phyloP scores from a whole-genome alignment of 2,329 filamentous ascomycete species.

The Colletotrichum sp. region DNA sequence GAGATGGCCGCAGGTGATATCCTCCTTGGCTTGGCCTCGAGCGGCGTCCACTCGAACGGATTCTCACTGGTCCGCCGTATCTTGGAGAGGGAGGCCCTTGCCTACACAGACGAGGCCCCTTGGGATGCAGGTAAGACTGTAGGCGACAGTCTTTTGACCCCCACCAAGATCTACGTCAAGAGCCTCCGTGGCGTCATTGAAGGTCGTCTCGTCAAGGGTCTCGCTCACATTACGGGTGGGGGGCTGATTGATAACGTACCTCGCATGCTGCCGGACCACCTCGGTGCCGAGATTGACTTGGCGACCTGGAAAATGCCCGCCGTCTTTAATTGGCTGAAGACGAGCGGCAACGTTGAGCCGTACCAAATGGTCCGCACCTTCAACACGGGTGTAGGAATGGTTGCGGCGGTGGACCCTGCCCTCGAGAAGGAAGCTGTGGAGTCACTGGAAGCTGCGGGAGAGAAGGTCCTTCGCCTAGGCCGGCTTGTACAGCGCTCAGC shows the following conservation, averaged over 20 bases:
- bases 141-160: slow-evolving; percentile 82
- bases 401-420: slow-evolving; percentile 75
- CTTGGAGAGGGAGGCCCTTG: slow-evolving; percentile 73
- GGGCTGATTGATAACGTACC: slow-evolving; percentile 94
- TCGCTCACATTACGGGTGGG: slow-evolving; percentile 96
- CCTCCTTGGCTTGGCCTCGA: slow-evolving; percentile 83
- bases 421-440: slow-evolving; percentile 66
- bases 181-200: slow-evolving; percentile 71
- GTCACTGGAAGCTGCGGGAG: slow-evolving; percentile 70
- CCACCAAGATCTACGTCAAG: slow-evolving; percentile 93
- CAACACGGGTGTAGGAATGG: slow-evolving; percentile 96
- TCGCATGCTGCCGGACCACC: slow-evolving; percentile 81
- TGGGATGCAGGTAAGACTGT: slow-evolving; percentile 72
- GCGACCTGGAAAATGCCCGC: slow-evolving; percentile 75
- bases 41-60: slow-evolving; percentile 93
- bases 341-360: slow-evolving; percentile 70
- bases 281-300: slow-evolving; percentile 84
- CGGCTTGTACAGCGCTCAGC: slow-evolving; percentile 64
- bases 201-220: slow-evolving; percentile 78
- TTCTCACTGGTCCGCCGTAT: slow-evolving; percentile 97
- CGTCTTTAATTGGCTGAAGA: slow-evolving; percentile 89
- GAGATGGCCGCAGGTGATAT: slow-evolving; percentile 84
- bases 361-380: slow-evolving; percentile 90
- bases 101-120: slow-evolving; percentile 75
- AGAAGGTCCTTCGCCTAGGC: slow-evolving; percentile 80